A percentile compares a stretch with the other conserved stretches of the same genome.
These are phyloP conservation scores for Leccinum variicolor DNA, from an alignment of 768 basidiomycete genomes.

Conservation along the genomic window DNA sequence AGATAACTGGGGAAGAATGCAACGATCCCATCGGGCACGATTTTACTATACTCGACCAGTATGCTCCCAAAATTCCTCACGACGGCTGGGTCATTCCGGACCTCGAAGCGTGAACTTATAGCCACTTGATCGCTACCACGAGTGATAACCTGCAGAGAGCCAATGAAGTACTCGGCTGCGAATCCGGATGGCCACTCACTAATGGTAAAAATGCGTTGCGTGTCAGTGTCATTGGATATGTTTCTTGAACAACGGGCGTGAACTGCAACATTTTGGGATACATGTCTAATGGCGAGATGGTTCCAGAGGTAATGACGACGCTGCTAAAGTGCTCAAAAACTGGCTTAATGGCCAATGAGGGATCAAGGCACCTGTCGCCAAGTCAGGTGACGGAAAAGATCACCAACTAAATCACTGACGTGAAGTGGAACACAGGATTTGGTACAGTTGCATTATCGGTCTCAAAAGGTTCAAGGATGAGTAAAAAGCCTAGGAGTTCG, in stretches of 20 bases:
- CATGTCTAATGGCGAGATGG: conserved; percentile 98
- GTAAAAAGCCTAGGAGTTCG: conserved; percentile 70
- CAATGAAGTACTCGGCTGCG: neutral
- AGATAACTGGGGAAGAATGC: conserved; percentile 99
- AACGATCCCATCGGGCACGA: conserved; percentile 97
- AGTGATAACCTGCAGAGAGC: conserved; percentile 75
- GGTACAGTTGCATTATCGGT: conserved; percentile 98
- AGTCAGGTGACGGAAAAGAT: conserved; percentile 8
- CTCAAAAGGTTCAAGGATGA: conserved; percentile 97
- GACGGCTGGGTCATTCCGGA: conserved; percentile 97
- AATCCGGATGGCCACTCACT: conserved; percentile 42
- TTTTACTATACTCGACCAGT: conserved; percentile 95
- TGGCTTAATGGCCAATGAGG: conserved; percentile 94
- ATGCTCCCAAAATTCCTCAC: conserved; percentile 99
- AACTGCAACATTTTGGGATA: conserved; percentile 99
- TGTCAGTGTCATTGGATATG: conserved; percentile 96
- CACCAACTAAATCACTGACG: conserved; percentile 45
- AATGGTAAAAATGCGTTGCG: conserved; percentile 95
- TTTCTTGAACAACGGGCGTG: conserved; percentile 94
- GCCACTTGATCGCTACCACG: conserved; percentile 98
- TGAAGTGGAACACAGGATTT: conserved; percentile 97
- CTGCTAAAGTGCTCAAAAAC: conserved; percentile 98
- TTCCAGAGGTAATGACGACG: conserved; percentile 98
- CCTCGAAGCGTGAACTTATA: conserved; percentile 97
- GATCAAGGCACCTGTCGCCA: conserved; percentile 82